A percentile compares a stretch with the other conserved stretches of the same genome.
phyloP scores from a whole-genome alignment of 345 rosid genomes.

The Pistacia atlantica region DNA sequence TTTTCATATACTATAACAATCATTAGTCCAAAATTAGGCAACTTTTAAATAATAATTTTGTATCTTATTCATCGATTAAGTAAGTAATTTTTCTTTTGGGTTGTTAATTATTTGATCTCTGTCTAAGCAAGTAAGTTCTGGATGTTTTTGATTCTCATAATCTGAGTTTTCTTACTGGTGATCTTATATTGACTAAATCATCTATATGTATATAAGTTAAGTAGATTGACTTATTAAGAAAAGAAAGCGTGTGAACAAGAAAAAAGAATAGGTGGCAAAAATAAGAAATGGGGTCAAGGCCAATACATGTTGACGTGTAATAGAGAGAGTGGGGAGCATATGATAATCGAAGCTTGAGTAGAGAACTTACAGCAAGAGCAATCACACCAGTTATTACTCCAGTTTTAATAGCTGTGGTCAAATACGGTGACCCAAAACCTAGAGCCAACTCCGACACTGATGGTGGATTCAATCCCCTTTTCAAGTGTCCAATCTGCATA shows the following conservation, averaged over 20 bases:
- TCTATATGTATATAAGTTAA: too few species aligned
- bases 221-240: too few species aligned
- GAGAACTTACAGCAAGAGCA: conserved; percentile 77
- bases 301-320: not conserved
- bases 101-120: too few species aligned
- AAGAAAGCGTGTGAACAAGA: not conserved
- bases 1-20: too few species aligned
- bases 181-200: too few species aligned
- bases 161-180: too few species aligned
- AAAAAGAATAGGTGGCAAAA: not conserved
- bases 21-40: too few species aligned
- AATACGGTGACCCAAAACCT: conserved; percentile 59
- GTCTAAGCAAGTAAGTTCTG: too few species aligned
- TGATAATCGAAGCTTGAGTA: not conserved
- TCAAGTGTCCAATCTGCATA: conserved; percentile 76
- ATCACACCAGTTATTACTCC: conserved; percentile 86
- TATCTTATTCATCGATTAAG: too few species aligned
- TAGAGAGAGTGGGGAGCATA: not conserved
- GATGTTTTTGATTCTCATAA: too few species aligned
- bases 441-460: conserved; percentile 57
- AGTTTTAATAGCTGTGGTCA: conserved; percentile 62
- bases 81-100: too few species aligned
- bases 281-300: not conserved
- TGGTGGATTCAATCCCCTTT: conserved; percentile 84
- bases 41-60: too few species aligned